Percentiles rank a stretch among this genome's conserved stretches.
Evolutionary conservation across 1,284 basidiomycete genomes (phyloP).

Genomic region (Cryptococcus depauperatus): DNA sequence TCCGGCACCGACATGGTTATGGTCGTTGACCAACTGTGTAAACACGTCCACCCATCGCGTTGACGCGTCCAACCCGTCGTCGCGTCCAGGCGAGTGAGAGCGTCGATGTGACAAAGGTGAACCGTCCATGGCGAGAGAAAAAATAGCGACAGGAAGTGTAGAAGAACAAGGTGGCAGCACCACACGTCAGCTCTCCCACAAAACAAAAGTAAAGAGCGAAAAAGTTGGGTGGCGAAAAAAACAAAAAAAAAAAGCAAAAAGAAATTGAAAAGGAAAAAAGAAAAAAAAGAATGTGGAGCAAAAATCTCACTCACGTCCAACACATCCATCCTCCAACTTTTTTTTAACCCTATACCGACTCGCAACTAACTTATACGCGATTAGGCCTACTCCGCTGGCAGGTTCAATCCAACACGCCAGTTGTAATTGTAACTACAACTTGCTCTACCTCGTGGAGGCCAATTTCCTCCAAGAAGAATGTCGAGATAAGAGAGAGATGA

Average conservation of each 20-base stretch:
- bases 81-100: no score
- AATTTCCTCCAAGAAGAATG: background rate
- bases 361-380: no score
- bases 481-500: background rate
- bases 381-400: no score
- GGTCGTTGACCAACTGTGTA: conserved; percentile 42
- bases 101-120: no score
- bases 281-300: background rate
- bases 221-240: background rate
- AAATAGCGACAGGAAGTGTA: conserved; percentile 5
- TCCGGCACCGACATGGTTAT: conserved; percentile 34
- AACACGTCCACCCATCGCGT: no score
- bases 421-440: no score
- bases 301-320: conserved; percentile 24
- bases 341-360: no score
- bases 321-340: conserved; percentile 34
- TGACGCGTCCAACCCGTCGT: no score
- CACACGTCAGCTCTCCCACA: no score
- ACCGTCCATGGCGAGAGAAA: background rate
- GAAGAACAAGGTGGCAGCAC: background rate
- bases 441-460: no score
- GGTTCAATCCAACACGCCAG: no score
- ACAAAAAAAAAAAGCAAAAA: conserved; percentile 1
- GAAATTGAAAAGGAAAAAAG: conserved; percentile 3
- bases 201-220: background rate